These are phyloP conservation scores for Umbellularia californica DNA, from an alignment of 164 flowering plant genomes.

Conservation along the genomic window DNA sequence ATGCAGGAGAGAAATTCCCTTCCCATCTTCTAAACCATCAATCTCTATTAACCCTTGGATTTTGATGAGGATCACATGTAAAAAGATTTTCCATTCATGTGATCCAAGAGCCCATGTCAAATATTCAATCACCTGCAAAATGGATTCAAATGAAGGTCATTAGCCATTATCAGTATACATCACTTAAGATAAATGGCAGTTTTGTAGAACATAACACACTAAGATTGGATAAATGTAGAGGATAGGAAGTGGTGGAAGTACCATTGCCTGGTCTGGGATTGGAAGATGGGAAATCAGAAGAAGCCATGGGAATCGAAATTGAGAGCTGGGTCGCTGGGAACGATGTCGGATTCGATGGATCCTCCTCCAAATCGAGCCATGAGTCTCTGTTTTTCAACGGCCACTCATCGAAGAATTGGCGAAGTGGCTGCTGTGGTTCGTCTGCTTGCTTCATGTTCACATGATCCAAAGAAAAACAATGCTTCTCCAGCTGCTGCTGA, in stretches of 20 bases:
- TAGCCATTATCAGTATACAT: no score
- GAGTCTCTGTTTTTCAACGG: conserved; percentile 28
- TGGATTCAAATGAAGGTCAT: neutral
- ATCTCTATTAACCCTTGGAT: neutral
- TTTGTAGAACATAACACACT: neutral
- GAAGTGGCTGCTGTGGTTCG: conserved; percentile 30
- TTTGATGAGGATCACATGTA: neutral
- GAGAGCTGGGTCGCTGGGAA: conserved; percentile 32
- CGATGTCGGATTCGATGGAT: conserved; percentile 11
- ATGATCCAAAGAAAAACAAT: conserved; percentile 34
- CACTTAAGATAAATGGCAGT: neutral
- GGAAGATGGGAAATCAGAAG: conserved; percentile 16
- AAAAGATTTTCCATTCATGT: neutral
- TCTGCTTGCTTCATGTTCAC: conserved; percentile 21
- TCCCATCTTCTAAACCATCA: neutral
- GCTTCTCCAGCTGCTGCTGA: conserved; percentile 25
- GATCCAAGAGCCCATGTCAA: neutral
- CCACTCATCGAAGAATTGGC: conserved; percentile 44
- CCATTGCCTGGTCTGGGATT: conserved; percentile 15
- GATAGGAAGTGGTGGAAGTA: neutral
- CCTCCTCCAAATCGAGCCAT: conserved; percentile 24
- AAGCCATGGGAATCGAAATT: conserved; percentile 26
- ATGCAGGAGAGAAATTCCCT: neutral
- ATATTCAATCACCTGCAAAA: neutral
- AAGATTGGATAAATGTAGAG: neutral